Evolutionary conservation across 2,329 filamentous ascomycete genomes (phyloP).

Genomic region (Microdochium bolleyi): DNA sequence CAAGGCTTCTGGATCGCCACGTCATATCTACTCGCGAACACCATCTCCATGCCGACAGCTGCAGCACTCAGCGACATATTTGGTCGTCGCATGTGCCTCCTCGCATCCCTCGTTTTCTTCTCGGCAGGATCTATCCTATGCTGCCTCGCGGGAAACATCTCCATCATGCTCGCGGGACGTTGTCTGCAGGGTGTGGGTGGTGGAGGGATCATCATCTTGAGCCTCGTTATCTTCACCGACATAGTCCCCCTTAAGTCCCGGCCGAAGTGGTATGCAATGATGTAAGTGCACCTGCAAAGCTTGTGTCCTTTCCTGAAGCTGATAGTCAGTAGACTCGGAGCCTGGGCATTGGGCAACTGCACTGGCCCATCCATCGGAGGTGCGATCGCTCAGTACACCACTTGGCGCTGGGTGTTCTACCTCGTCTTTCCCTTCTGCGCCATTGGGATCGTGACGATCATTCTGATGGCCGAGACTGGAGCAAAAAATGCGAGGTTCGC

Average conservation of each 20-base stretch:
- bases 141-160: constrained; percentile 6
- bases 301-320: constrained; percentile 22
- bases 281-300: constrained; percentile 27
- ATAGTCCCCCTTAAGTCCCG: constrained; percentile 31
- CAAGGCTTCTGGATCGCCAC: neutral
- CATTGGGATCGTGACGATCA: constrained; percentile 14
- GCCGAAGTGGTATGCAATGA: too few species aligned
- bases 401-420: constrained; percentile 37
- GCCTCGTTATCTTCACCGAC: constrained; percentile 26
- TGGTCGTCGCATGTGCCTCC: neutral
- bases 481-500: constrained; percentile 1
- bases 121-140: constrained; percentile 5
- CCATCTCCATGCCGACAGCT: neutral
- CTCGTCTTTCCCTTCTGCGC: constrained; percentile 22
- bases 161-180: constrained; percentile 34
- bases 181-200: constrained; percentile 31
- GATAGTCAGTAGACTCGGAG: neutral
- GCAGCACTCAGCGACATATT: neutral
- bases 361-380: constrained; percentile 24
- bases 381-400: constrained; percentile 13
- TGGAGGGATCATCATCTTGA: constrained; percentile 10
- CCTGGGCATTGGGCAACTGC: constrained; percentile 23
- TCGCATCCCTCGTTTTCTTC: constrained; percentile 2
- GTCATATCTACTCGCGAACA: neutral
- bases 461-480: constrained; percentile 10